Evolutionary conservation across 148 eudicot genomes (phyloP).

Genomic region (Dianthus caryophyllus): DNA sequence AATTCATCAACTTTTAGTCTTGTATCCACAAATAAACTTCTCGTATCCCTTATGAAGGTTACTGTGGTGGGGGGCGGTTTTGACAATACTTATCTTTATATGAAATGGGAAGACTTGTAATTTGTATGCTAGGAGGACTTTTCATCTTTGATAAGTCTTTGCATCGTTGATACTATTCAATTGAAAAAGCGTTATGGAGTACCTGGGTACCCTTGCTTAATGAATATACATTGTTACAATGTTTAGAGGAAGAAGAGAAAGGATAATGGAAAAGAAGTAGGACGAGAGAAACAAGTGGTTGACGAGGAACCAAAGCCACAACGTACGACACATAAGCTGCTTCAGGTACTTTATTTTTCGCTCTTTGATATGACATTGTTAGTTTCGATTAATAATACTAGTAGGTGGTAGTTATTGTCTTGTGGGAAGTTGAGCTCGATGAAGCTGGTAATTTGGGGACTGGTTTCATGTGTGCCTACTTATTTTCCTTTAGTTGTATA

Average conservation of each 20-base stretch:
- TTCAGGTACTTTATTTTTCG: constrained; percentile 45
- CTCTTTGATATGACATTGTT: constrained; percentile 5
- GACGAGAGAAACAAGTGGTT: constrained; percentile 32
- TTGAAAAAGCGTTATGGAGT: neutral
- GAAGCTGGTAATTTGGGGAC: neutral
- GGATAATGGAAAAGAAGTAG: constrained; percentile 33
- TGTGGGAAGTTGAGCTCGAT: neutral
- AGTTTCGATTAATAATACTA: neutral
- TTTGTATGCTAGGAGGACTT: neutral
- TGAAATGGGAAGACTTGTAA: neutral
- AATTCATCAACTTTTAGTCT: too few species aligned
- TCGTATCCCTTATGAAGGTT: too few species aligned
- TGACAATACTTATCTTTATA: neutral
- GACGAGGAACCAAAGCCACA: constrained; percentile 40
- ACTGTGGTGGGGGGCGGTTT: too few species aligned
- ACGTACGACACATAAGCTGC: constrained; percentile 75
- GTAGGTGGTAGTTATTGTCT: neutral
- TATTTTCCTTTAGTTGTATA: neutral
- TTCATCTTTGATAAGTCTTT: neutral
- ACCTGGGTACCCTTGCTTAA: too few species aligned
- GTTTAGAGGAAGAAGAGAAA: constrained; percentile 49
- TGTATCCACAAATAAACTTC: too few species aligned
- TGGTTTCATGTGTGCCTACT: neutral
- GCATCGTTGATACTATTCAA: neutral
- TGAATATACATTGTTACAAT: neutral